Evolutionary conservation across 257 asterid genomes (phyloP).

Genomic region (Gentiana macrophylla): DNA sequence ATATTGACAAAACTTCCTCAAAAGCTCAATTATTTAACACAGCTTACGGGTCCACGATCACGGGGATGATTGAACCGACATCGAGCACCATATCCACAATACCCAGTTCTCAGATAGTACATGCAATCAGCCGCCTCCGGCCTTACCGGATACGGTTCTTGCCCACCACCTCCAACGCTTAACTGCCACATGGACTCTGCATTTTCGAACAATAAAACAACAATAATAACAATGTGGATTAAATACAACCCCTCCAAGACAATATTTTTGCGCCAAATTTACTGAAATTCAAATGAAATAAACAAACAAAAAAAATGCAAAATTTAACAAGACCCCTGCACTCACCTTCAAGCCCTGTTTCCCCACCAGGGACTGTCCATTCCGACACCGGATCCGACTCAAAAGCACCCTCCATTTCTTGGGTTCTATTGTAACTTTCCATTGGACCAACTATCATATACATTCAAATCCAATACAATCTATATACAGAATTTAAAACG

Average conservation of each 20-base stretch:
- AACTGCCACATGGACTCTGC: slow-evolving; percentile 98
- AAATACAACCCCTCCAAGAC: not conserved
- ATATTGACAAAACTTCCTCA: not conserved
- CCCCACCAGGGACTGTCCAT: slow-evolving; percentile 28
- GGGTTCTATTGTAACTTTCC: slow-evolving; percentile 28
- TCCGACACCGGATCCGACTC: slow-evolving; percentile 29
- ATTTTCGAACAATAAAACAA: slow-evolving; percentile 20
- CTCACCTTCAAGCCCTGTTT: slow-evolving; percentile 39
- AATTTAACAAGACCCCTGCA: no score
- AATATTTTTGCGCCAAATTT: slow-evolving; percentile 8
- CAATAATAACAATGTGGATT: no score
- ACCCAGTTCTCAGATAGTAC: slow-evolving; percentile 83
- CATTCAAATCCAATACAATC: slow-evolving; percentile 17
- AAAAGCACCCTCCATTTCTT: slow-evolving; percentile 23
- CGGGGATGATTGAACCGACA: slow-evolving; percentile 98
- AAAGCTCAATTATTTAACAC: no score
- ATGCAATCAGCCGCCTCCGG: slow-evolving; percentile 82
- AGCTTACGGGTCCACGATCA: slow-evolving; percentile 50
- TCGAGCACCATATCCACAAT: slow-evolving; percentile 79
- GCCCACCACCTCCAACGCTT: slow-evolving; percentile 29
- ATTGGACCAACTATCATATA: slow-evolving; percentile 10
- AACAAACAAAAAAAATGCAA: no score
- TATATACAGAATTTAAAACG: not conserved
- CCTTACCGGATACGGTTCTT: slow-evolving; percentile 79
- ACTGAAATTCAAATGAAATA: slow-evolving; percentile 13